phyloP scores from a whole-genome alignment of 176 grass and related monocot species.

The Musa beccarii region DNA sequence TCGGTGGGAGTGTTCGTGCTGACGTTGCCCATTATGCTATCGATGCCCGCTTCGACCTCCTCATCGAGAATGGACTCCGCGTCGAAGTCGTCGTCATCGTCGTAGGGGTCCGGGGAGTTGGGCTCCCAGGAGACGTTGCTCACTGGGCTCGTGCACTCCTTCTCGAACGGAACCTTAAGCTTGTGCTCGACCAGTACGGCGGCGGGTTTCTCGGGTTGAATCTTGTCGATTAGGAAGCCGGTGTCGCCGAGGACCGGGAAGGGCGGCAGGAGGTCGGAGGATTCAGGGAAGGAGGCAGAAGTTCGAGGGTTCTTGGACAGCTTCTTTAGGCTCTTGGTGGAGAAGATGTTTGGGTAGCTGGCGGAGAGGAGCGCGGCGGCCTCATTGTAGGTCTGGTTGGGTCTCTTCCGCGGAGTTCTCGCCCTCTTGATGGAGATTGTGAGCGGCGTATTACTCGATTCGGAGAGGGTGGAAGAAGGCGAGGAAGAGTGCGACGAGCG shows the following conservation, averaged over 20 bases:
- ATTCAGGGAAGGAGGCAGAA: not conserved
- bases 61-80: constrained; percentile 83
- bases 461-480: constrained; percentile 10
- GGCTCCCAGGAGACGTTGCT: constrained; percentile 13
- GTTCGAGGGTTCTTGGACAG: not conserved
- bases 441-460: not conserved
- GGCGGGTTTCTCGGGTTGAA: not conserved
- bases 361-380: constrained; percentile 20
- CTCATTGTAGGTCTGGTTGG: constrained; percentile 15
- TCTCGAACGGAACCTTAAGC: not conserved
- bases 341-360: constrained; percentile 16
- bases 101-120: constrained; percentile 2
- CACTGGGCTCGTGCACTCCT: constrained; percentile 9
- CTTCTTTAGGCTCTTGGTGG: not conserved
- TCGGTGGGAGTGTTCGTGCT: constrained; percentile 22
- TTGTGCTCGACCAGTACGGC: not conserved
- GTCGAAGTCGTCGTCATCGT: constrained; percentile 57
- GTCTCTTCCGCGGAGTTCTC: constrained; percentile 9
- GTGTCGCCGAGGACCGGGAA: constrained; percentile 13
- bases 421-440: constrained; percentile 17
- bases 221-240: constrained; percentile 6
- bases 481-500: not conserved
- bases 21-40: constrained; percentile 78
- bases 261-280: constrained; percentile 9
- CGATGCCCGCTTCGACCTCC: constrained; percentile 59